Percentiles rank a stretch among this genome's conserved stretches.
These are phyloP conservation scores for Ustilago bromivora DNA, from an alignment of 1,284 basidiomycete species.

Conservation along the genomic window DNA sequence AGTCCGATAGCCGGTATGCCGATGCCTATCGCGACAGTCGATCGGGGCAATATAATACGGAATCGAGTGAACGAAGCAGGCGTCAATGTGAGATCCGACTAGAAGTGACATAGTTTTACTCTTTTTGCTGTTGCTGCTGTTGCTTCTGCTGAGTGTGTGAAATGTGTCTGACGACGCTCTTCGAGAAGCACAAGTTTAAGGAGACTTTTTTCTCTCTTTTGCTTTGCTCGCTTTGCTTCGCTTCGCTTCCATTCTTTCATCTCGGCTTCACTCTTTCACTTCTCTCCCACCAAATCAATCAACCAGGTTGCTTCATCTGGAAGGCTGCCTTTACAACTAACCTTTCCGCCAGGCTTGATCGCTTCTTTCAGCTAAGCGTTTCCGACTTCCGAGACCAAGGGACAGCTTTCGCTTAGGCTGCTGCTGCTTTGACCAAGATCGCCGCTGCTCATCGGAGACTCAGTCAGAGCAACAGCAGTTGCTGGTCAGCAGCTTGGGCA, in stretches of 20 bases:
- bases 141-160: constrained; percentile 1
- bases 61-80: too few relatives aligned
- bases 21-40: too few relatives aligned
- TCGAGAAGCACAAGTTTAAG: neutral
- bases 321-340: neutral
- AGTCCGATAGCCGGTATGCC: too few relatives aligned
- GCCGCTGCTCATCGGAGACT: neutral
- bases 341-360: neutral
- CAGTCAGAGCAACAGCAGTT: neutral
- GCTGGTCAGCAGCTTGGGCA: constrained; percentile 7
- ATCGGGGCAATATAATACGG: too few relatives aligned
- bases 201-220: neutral
- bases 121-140: neutral
- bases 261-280: neutral
- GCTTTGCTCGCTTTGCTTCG: neutral
- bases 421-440: neutral
- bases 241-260: neutral
- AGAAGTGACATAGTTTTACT: too few relatives aligned
- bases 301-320: neutral
- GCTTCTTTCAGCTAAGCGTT: neutral
- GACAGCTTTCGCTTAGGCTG: neutral
- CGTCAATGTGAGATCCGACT: too few relatives aligned
- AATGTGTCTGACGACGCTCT: constrained; percentile 2
- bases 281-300: neutral
- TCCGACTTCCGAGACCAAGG: constrained; percentile 1